Evolutionary conservation across 768 basidiomycete genomes (phyloP), one percentile per base, ranked within the genome.

Genomic region (Tricholoma terreum): DNA sequence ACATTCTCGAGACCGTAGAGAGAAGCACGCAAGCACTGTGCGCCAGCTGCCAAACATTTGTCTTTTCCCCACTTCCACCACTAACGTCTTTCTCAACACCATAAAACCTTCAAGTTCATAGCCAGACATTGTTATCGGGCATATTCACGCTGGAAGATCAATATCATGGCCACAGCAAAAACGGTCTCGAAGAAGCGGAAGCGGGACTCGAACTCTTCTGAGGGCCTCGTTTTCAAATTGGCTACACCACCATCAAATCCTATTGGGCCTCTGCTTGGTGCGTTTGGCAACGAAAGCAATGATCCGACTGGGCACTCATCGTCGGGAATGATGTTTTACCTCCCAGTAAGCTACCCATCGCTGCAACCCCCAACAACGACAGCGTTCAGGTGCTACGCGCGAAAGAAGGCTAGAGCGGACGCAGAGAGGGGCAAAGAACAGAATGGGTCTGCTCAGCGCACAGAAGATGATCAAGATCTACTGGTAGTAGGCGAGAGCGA

Each of bases 401-500:
- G 66, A 43, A 83, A 80, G 52, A 78, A 71, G 60, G 63, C 68
- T 55, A 78, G 75, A 65, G 69, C 66, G 30, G 49, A 56, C 51
- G 61, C 53, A 55, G 38, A 55, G 6, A 60, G 58, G 49, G 59
- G 67, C 50, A 64, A 69, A 49, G 68, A 48, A 31, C 58, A 58
- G 22, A 54, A 54, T 27, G 36, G 34, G 9, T 54, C 56, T 30
- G 54, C 71, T 34, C 68, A 62, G 6, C 63, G 65, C 21, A 68
- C 65, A 17, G 55, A 59, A 4, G 63, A 66, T 9, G 65, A 67
- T 30, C 63, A 67, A 35, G 66, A 74, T n/a, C 64, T 80, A 9
- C 63, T 91, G 12, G 76, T 96, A 21, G 90, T 85, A 0, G 95
- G 89, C 4, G 94, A 96, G 74, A 90, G 90, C n/a, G 79, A 85